These are phyloP conservation scores for Arabidopsis arenosa DNA, from an alignment of 345 rosid genomes.

Conservation along the genomic window DNA sequence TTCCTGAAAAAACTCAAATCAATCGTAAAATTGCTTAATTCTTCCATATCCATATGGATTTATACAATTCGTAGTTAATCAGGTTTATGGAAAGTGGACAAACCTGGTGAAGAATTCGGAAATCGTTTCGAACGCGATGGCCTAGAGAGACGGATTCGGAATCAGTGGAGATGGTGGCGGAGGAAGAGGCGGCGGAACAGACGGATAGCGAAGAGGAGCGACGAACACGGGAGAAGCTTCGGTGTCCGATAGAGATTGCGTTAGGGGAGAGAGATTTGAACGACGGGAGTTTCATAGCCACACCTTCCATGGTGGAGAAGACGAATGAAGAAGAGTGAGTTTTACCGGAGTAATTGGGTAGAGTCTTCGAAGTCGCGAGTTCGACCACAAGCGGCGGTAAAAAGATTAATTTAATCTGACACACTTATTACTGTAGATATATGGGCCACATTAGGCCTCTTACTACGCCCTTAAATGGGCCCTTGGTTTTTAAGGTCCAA, in stretches of 20 bases:
- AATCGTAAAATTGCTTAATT: not conserved
- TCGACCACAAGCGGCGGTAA: not conserved
- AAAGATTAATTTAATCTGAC: not conserved
- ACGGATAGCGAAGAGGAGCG: conserved; percentile 42
- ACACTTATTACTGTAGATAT: not conserved
- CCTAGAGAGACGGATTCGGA: conserved; percentile 69
- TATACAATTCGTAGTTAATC: not conserved
- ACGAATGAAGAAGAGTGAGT: conserved; percentile 1
- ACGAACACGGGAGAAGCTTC: conserved; percentile 29
- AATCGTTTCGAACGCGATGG: conserved; percentile 77
- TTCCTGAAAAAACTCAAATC: conserved; percentile 51
- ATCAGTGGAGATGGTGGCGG: conserved; percentile 42
- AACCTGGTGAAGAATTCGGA: conserved; percentile 87
- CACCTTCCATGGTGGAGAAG: conserved; percentile 55
- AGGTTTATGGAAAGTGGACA: not conserved
- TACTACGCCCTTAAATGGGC: not conserved
- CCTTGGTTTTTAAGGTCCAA: not conserved
- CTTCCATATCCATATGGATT: not conserved
- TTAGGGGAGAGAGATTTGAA: conserved; percentile 51
- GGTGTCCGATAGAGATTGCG: conserved; percentile 33
- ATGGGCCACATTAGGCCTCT: not conserved
- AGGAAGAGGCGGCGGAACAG: conserved; percentile 44
- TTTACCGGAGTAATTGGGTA: not conserved
- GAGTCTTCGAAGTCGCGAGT: not conserved
- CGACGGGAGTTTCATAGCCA: conserved; percentile 62